Percentiles rank a stretch among this genome's conserved stretches.
Conservation (phyloP, 1,284 basidiomycete genomes). For the Ustilago trichophora region DNA sequence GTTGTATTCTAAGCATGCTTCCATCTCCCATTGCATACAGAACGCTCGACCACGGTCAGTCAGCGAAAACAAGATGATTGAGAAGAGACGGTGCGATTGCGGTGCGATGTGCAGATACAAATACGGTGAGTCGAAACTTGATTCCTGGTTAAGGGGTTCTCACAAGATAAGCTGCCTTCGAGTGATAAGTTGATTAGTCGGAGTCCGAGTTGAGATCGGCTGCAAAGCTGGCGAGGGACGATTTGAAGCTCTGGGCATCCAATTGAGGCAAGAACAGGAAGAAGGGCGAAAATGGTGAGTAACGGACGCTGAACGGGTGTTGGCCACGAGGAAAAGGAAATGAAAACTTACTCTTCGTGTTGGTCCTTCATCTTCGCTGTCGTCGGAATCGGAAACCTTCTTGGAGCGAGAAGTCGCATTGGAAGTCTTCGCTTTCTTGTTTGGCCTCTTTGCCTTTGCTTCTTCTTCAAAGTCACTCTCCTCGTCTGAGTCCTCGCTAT, state of each 20-base stretch:
- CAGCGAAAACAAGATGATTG: neutral
- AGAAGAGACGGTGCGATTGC: neutral
- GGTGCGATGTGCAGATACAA: too few relatives aligned
- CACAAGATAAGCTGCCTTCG: too few relatives aligned
- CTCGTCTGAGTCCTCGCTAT: slow-evolving; percentile 5
- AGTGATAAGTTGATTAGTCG: slow-evolving; percentile 9
- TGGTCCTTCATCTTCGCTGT: slow-evolving; percentile 32
- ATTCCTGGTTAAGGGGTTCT: too few relatives aligned
- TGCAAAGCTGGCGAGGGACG: slow-evolving; percentile 42
- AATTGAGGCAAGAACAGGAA: too few relatives aligned
- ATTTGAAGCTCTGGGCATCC: slow-evolving; percentile 41
- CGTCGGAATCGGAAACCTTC: slow-evolving; percentile 14
- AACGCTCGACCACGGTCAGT: too few relatives aligned
- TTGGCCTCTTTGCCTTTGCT: neutral
- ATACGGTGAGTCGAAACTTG: too few relatives aligned
- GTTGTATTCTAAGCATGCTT: slow-evolving; percentile 19
- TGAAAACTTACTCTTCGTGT: slow-evolving; percentile 9
- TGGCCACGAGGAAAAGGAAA: too few relatives aligned
- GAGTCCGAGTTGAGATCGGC: slow-evolving; percentile 46
- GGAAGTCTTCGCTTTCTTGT: neutral
- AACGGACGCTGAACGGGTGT: neutral
- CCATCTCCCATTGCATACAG: neutral
- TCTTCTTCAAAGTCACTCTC: slow-evolving; percentile 23
- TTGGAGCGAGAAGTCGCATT: neutral
- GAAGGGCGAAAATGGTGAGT: neutral